Conservation (phyloP, 352 stramenopile genomes). For the Phytophthora melonis region DNA sequence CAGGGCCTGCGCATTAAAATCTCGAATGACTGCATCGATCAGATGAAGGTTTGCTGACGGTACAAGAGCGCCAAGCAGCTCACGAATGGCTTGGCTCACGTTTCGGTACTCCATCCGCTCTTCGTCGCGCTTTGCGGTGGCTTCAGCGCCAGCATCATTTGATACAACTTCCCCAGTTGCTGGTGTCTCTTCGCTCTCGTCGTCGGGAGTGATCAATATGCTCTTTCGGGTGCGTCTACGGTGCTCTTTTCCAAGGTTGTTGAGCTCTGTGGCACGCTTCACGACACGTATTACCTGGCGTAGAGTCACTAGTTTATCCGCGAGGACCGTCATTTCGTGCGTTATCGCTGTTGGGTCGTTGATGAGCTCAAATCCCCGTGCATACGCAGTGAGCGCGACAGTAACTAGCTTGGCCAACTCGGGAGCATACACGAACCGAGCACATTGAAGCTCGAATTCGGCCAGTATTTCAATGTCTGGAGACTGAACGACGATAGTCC, state of each 20-base stretch:
- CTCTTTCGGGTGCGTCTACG: conserved; percentile 9
- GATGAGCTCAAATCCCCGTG: conserved; percentile 39
- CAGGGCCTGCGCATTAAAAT: conserved; percentile 43
- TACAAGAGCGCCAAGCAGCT: conserved; percentile 32
- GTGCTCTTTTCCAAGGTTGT: conserved; percentile 26
- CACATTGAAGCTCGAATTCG: conserved; percentile 51
- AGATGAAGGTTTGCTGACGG: conserved; percentile 34
- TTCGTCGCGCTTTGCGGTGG: conserved; percentile 26
- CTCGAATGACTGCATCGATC: conserved; percentile 55
- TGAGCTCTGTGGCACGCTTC: conserved; percentile 34
- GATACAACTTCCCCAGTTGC: not conserved
- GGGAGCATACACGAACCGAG: conserved; percentile 45
- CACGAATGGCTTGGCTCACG: conserved; percentile 52
- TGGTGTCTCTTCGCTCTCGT: conserved; percentile 24
- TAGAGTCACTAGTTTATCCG: conserved; percentile 15
- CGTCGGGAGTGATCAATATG: conserved; percentile 18
- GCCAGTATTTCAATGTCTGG: conserved; percentile 54
- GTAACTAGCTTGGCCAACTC: conserved; percentile 50
- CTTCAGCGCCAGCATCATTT: conserved; percentile 17
- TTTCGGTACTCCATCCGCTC: conserved; percentile 50
- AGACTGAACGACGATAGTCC: conserved; percentile 38
- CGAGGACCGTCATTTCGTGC: conserved; percentile 11
- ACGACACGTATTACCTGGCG: conserved; percentile 38
- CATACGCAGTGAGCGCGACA: conserved; percentile 35
- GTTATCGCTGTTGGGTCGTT: not conserved